Base-by-base conservation (phyloP, 495 filamentous ascomycete genomes). In the Parachaetomium inaequale region DNA sequence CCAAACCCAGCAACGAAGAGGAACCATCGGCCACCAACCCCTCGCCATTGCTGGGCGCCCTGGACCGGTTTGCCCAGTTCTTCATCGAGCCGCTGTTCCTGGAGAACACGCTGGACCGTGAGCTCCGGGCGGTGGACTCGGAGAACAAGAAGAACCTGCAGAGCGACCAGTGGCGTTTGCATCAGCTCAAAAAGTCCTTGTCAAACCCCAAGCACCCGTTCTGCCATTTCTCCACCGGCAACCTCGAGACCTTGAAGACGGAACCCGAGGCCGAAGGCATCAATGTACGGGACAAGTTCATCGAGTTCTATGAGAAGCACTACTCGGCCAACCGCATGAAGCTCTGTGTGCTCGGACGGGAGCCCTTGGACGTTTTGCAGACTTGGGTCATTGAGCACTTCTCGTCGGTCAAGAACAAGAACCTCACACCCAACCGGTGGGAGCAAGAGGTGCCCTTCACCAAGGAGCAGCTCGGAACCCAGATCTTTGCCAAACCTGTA, bases 81-180 rank as follows among this genome's bases (percentile, higher is more conserved):
- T 99, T 99, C 77, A 86, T 97, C 63, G 82, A 85, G 26, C 94
- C 94, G 0, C 84, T 99, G 25, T 99, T 98, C 73, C 82, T 97
- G 14, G 85, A 87, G 55, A 92, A 87, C 43, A 96, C 93, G 2
- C 73, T 99, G 43, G 94, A 99, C 65, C 86, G 94, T 31, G 94
- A 99, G 76, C 79, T 99, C 62, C 84, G 80, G 62, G 94, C 94
- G 21, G 94, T 99, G 21, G 94, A 99, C 75, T 98, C 94, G 0
- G 94, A 99, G 72, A 96, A 98, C 76, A 99, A 99, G 82, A 98
- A 99, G 81, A 99, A 99, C 65, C 83, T 99, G 26, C 94, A 99
- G 77, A 96, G 84, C 74, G 94, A 99, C 72, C 78, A 84, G 61
- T 99, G 95, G 95, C 87, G 94, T 23, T 75, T 96, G 61, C 86